phyloP scores from a whole-genome alignment of 2,329 filamentous ascomycete species.

The Gnomoniopsis sp. region DNA sequence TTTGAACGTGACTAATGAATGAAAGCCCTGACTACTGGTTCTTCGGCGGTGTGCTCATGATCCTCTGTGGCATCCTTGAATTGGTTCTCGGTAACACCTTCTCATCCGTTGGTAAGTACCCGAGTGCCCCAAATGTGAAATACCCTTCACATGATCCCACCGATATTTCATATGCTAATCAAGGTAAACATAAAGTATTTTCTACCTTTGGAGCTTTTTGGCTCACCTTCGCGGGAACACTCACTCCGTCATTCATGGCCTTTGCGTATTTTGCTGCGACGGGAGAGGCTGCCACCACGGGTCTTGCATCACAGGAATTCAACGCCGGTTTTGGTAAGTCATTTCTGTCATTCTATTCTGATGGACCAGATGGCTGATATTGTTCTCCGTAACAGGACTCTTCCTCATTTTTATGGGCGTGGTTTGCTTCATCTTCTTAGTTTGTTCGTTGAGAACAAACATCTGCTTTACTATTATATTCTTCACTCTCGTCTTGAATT shows the following conservation, averaged over 20 bases:
- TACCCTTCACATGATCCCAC: too few relatives aligned
- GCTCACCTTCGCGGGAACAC: constrained; percentile 43
- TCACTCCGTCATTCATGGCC: constrained; percentile 44
- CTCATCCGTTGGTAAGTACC: constrained; percentile 34
- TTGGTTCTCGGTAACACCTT: constrained; percentile 51
- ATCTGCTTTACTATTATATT: constrained; percentile 62
- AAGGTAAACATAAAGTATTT: constrained; percentile 34
- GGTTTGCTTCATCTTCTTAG: constrained; percentile 56
- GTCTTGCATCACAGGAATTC: constrained; percentile 34
- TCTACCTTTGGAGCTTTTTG: constrained; percentile 45
- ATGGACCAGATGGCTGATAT: neutral
- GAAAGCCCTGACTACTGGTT: constrained; percentile 39
- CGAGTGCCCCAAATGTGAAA: too few relatives aligned
- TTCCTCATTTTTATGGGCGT: constrained; percentile 59
- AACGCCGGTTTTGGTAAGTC: constrained; percentile 39
- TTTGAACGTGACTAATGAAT: neutral
- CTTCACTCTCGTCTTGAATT: constrained; percentile 48
- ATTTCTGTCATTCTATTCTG: neutral
- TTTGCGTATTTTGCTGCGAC: constrained; percentile 31
- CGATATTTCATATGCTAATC: too few relatives aligned
- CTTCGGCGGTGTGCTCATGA: constrained; percentile 42
- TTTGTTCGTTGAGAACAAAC: constrained; percentile 63
- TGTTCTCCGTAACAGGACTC: constrained; percentile 34
- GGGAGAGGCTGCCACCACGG: constrained; percentile 24
- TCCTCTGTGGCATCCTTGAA: constrained; percentile 43